Conservation (phyloP, 192 early-diverging fungal genomes). For the Podochytrium sp. region DNA sequence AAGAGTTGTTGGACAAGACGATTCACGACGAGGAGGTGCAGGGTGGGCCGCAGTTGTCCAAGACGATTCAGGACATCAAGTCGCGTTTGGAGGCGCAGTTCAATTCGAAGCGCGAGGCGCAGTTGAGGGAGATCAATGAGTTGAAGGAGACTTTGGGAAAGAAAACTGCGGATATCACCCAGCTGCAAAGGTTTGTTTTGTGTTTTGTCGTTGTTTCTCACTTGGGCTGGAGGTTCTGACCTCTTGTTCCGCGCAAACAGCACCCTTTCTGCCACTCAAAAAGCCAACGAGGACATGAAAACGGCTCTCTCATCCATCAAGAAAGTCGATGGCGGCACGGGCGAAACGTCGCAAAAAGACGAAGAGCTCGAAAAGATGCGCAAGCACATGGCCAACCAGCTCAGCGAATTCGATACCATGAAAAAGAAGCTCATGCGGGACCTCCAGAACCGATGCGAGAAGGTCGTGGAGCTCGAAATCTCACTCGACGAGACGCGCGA, state of each 20-base stretch:
- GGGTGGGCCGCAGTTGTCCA: slow-evolving; percentile 47
- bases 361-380: slow-evolving; percentile 80
- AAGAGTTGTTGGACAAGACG: slow-evolving; percentile 77
- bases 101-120: slow-evolving; percentile 73
- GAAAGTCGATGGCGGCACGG: slow-evolving; percentile 27
- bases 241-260: slow-evolving; percentile 4
- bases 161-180: slow-evolving; percentile 52
- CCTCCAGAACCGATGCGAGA: slow-evolving; percentile 96
- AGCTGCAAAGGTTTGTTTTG: slow-evolving; percentile 31
- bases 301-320: slow-evolving; percentile 53
- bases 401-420: slow-evolving; percentile 96
- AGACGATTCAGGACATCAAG: slow-evolving; percentile 68
- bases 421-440: slow-evolving; percentile 98
- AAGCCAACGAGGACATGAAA: slow-evolving; percentile 65
- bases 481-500: slow-evolving; percentile 95
- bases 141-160: slow-evolving; percentile 70
- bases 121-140: slow-evolving; percentile 75
- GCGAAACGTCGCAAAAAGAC: slow-evolving; percentile 64
- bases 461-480: slow-evolving; percentile 97
- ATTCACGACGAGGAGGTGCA: slow-evolving; percentile 68
- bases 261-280: slow-evolving; percentile 56
- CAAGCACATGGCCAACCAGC: slow-evolving; percentile 77
- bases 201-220: background rate
- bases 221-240: background rate
- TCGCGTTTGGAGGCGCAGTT: slow-evolving; percentile 85